These are phyloP conservation scores for Xylaria nigripes DNA, from an alignment of 495 filamentous ascomycete species.

Conservation along the genomic window DNA sequence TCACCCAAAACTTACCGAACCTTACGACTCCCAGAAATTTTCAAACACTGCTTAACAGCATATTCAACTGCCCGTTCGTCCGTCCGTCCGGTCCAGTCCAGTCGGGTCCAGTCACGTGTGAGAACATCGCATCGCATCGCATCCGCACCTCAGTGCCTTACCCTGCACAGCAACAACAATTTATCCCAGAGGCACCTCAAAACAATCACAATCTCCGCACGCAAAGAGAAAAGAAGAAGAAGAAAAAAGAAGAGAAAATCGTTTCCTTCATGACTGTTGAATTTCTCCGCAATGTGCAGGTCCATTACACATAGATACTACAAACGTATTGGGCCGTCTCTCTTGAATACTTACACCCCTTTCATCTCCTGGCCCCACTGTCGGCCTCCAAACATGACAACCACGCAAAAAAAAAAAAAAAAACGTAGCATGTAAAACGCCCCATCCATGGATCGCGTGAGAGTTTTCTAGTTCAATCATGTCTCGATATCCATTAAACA, in stretches of 20 bases:
- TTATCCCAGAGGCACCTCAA: neutral
- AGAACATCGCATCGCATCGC: no score
- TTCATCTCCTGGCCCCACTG: neutral
- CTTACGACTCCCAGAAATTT: no score
- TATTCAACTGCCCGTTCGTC: no score
- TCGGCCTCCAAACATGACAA: slow-evolving; percentile 11
- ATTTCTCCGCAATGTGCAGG: slow-evolving; percentile 7
- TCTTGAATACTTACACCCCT: slow-evolving; percentile 3
- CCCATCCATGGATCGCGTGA: slow-evolving; percentile 16
- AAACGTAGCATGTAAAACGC: slow-evolving; percentile 18
- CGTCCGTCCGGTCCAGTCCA: no score
- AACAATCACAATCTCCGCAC: no score
- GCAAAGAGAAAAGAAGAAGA: no score
- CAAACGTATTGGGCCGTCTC: slow-evolving; percentile 4
- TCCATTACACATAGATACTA: slow-evolving; percentile 9
- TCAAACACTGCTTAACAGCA: no score
- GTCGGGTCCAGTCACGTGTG: no score
- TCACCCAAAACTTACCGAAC: no score
- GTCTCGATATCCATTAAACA: slow-evolving; percentile 29
- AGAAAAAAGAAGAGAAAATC: neutral
- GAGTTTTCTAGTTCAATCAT: slow-evolving; percentile 29
- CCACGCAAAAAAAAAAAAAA: slow-evolving; percentile 11
- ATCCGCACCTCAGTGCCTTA: no score
- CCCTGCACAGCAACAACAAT: no score
- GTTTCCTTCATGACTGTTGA: neutral